Conservation (phyloP, 176 grass and related monocot species). For the Avena insularis region DNA sequence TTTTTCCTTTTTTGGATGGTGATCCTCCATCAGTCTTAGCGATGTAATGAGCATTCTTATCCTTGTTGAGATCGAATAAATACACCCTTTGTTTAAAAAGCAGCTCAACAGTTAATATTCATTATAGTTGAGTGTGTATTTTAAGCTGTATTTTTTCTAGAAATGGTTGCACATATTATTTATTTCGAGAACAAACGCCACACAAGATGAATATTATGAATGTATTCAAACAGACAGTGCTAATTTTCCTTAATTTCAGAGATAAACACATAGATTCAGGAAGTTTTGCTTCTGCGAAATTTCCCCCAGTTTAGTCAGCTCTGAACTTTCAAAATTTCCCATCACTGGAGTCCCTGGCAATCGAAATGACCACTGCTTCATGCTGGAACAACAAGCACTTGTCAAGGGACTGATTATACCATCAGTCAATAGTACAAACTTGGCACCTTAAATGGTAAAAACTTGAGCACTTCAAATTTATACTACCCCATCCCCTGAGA, state of each 20-base stretch:
- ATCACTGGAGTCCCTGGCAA: too few species aligned
- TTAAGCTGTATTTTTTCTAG: not conserved
- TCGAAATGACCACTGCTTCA: slow-evolving; percentile 13
- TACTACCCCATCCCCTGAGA: not conserved
- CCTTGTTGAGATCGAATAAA: too few species aligned
- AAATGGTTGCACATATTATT: not conserved
- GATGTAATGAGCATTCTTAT: too few species aligned
- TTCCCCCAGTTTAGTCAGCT: not conserved
- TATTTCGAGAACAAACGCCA: slow-evolving; percentile 1
- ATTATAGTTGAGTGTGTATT: not conserved
- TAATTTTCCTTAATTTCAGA: not conserved
- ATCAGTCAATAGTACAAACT: not conserved
- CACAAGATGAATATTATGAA: not conserved
- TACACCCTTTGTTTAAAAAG: too few species aligned
- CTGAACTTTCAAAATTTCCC: not conserved
- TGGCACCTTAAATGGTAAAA: not conserved
- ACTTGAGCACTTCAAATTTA: slow-evolving; percentile 9
- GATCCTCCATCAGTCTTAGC: too few species aligned
- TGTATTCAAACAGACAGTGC: not conserved
- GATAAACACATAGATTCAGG: not conserved
- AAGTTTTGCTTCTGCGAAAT: not conserved
- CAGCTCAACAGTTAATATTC: not conserved
- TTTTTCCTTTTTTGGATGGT: too few species aligned
- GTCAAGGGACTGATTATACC: not conserved
- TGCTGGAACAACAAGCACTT: not conserved